Base-by-base conservation (phyloP, 2,329 filamentous ascomycete species). In the Phaeosphaeria sp. region DNA sequence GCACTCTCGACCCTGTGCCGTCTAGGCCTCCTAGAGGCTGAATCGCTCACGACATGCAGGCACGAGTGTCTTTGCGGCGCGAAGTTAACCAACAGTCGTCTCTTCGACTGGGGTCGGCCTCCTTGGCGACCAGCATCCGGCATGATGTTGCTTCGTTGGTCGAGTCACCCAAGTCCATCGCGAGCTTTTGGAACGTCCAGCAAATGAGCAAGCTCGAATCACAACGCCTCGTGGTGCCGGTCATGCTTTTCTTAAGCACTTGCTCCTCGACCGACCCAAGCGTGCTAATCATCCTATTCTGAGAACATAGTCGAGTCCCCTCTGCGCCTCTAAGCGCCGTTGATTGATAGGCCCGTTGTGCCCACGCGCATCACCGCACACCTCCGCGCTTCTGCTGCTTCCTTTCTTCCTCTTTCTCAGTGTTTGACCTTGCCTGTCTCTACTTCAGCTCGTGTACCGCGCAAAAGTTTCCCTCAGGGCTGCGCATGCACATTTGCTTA, bases 271-370 rank as follows among this genome's bases (percentile, higher is more conserved):
- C 56, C 57, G 56, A 54, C 60, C 63, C 58, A 63, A 65, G 64
- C 67, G 60, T 72, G 64, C 65, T 61, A 42, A 51, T 62, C 55
- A 66, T 70, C 67, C 74, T 76, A 74, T 76, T 76, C 73, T 75
- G 66, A 75, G 70, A 69, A 66, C 62, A 64, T 68, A 72, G 21
- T 72, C 67, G 69, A 49, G 58, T 69, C 67, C 65, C 57, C 67
- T 66, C 60, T 69, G 70, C 69, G 63, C 61, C 61, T 58, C 62
- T 77, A 77, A 77, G 74, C 74, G 74, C 74, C 73, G 58, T 61
- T 63, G 66, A 62, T 68, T 76, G 71, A 77, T 75, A 73, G 69
- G 72, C 67, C 58, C 62, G 58, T 59, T 48, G 56, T 63, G 52
- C 66, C 70, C 71, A 68, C 65, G 66, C 67, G 66, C 72, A 65